These are phyloP conservation scores for Phytophthora cajani DNA, from an alignment of 352 stramenopile genomes.

Conservation along the genomic window DNA sequence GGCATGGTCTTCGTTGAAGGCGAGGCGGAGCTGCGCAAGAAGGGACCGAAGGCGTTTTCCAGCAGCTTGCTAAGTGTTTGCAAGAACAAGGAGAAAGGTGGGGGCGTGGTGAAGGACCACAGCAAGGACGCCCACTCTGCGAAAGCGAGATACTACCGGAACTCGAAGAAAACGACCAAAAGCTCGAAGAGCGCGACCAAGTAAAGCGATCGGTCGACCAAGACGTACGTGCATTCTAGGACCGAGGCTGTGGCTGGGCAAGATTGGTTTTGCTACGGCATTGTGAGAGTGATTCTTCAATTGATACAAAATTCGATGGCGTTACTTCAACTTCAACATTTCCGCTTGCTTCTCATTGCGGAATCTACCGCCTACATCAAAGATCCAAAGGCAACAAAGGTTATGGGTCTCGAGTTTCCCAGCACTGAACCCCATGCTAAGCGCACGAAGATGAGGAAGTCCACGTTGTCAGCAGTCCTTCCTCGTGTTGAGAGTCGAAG, in stretches of 20 bases:
- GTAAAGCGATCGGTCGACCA: no score
- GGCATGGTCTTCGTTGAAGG: constrained; percentile 23
- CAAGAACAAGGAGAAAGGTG: not conserved
- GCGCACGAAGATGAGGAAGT: not conserved
- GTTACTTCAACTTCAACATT: constrained; percentile 22
- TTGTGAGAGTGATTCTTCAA: not conserved
- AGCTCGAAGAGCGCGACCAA: no score
- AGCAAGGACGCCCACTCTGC: no score
- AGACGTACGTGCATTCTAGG: no score
- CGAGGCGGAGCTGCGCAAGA: constrained; percentile 5
- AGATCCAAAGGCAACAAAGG: not conserved
- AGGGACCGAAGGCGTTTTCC: not conserved
- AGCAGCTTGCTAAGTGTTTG: constrained; percentile 10
- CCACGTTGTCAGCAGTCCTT: not conserved
- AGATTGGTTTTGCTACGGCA: not conserved
- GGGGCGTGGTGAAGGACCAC: no score
- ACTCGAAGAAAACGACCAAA: no score
- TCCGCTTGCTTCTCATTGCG: constrained; percentile 1
- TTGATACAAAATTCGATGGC: not conserved
- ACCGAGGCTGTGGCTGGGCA: no score
- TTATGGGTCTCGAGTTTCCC: not conserved
- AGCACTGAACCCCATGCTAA: not conserved
- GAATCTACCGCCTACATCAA: constrained; percentile 2
- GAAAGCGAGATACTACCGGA: no score
- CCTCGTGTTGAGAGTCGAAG: not conserved